A percentile compares a stretch with the other conserved stretches of the same genome.
Conservation (phyloP, 1,139 yeast genomes). For the Debaryomycetaceae sp. region DNA sequence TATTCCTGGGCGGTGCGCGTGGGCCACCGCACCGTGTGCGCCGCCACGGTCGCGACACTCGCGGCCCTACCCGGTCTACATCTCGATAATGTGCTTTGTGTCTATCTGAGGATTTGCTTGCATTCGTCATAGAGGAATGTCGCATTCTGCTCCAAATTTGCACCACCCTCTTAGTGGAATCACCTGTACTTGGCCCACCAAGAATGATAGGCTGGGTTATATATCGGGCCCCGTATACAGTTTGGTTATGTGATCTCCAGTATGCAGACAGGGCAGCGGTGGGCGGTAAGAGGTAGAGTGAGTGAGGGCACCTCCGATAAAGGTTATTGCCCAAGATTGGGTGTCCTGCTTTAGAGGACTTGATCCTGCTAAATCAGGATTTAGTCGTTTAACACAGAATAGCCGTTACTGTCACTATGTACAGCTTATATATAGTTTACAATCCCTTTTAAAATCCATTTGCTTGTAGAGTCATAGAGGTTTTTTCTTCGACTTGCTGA, state of each 20-base stretch:
- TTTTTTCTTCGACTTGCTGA: constrained; percentile 7
- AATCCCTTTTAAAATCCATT: constrained; percentile 10
- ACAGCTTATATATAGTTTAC: background rate
- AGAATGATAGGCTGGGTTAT: background rate
- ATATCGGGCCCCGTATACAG: background rate
- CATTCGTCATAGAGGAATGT: background rate
- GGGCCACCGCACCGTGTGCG: too few species aligned
- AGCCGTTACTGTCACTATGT: background rate
- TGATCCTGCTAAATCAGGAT: constrained; percentile 1
- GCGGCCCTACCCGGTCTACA: background rate
- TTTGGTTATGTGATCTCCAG: background rate
- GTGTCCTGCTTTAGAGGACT: background rate
- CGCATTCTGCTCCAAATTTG: background rate
- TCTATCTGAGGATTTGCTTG: background rate
- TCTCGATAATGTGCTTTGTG: background rate
- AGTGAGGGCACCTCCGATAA: background rate
- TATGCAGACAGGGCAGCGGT: background rate
- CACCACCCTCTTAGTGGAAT: background rate
- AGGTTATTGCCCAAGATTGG: background rate
- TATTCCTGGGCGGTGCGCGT: too few species aligned
- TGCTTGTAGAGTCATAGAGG: constrained; percentile 10
- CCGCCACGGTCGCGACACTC: background rate
- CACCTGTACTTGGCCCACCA: background rate
- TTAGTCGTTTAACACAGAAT: background rate
- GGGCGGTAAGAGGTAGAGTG: background rate